phyloP scores from a whole-genome alignment of 1,284 basidiomycete genomes.

The Moesziomyces parantarcticus region DNA sequence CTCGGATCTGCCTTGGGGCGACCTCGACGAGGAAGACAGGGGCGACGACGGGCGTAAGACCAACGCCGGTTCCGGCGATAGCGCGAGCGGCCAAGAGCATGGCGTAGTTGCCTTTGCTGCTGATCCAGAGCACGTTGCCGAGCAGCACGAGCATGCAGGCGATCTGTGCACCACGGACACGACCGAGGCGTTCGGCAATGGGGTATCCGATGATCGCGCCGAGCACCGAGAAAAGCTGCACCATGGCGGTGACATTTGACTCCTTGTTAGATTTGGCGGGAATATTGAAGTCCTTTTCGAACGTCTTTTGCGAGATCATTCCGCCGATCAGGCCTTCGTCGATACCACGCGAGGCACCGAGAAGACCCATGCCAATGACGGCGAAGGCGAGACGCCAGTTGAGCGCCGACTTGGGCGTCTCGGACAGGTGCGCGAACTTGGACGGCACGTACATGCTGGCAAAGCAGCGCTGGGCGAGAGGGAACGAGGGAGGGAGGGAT shows the following conservation, averaged over 20 bases:
- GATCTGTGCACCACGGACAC: slow-evolving; percentile 39
- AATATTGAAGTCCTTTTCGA: slow-evolving; percentile 37
- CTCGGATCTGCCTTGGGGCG: slow-evolving; percentile 38
- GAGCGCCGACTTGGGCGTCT: slow-evolving; percentile 46
- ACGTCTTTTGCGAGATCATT: slow-evolving; percentile 43
- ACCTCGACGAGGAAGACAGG: slow-evolving; percentile 47
- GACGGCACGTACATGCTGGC: slow-evolving; percentile 38
- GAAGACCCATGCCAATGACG: slow-evolving; percentile 42
- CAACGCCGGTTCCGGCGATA: slow-evolving; percentile 36
- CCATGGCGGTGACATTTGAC: slow-evolving; percentile 48
- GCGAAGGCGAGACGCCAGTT: slow-evolving; percentile 46
- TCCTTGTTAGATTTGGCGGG: slow-evolving; percentile 30
- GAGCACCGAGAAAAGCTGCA: slow-evolving; percentile 46
- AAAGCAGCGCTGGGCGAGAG: too few relatives aligned
- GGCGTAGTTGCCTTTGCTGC: slow-evolving; percentile 29
- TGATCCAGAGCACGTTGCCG: slow-evolving; percentile 35
- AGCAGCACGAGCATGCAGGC: slow-evolving; percentile 34
- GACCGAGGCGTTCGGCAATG: slow-evolving; percentile 34
- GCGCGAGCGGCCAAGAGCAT: slow-evolving; percentile 36
- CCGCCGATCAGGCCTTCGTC: slow-evolving; percentile 48
- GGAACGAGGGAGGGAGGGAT: not conserved
- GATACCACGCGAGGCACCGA: slow-evolving; percentile 48
- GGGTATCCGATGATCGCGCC: slow-evolving; percentile 46
- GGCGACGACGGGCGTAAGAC: slow-evolving; percentile 37
- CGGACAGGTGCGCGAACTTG: slow-evolving; percentile 40